A percentile compares a stretch with the other conserved stretches of the same genome.
Conservation (phyloP, 352 stramenopile genomes). For the Phytophthora nicotianae region DNA sequence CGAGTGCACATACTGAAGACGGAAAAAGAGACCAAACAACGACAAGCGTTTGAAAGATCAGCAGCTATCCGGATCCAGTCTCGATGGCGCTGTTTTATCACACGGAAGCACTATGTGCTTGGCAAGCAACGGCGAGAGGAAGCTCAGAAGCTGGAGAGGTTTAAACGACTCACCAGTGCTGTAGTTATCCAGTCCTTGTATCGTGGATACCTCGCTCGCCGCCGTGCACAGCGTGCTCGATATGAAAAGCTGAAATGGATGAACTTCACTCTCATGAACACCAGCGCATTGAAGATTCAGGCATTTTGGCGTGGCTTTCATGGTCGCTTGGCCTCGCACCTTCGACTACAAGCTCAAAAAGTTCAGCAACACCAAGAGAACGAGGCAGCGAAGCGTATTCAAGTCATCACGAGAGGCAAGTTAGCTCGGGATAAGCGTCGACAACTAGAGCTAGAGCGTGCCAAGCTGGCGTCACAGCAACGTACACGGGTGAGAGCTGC, state of each 20-base stretch:
- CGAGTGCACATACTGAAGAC: constrained; percentile 43
- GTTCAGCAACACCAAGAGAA: constrained; percentile 60
- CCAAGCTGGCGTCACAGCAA: constrained; percentile 35
- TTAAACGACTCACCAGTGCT: constrained; percentile 48
- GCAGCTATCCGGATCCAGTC: constrained; percentile 63
- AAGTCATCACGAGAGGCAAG: constrained; percentile 59
- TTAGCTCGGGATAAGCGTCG: constrained; percentile 46
- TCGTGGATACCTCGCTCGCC: constrained; percentile 64
- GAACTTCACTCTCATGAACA: constrained; percentile 63
- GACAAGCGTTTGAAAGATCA: constrained; percentile 26
- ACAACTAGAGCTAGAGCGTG: constrained; percentile 34
- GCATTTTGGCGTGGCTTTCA: constrained; percentile 77
- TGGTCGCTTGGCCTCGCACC: constrained; percentile 59
- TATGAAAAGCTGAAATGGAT: constrained; percentile 78
- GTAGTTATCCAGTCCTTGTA: constrained; percentile 68
- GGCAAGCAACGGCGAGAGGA: constrained; percentile 39
- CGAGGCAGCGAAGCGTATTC: constrained; percentile 63
- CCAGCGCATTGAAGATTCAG: constrained; percentile 77
- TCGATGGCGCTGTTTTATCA: constrained; percentile 42
- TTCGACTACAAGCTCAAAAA: constrained; percentile 57
- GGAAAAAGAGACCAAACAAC: constrained; percentile 41
- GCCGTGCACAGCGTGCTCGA: constrained; percentile 47
- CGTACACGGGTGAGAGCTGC: constrained; percentile 46
- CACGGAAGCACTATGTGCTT: constrained; percentile 39
- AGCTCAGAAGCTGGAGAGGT: constrained; percentile 38